Percentiles rank a stretch among this genome's conserved stretches.
Conservation (phyloP, 2,329 filamentous ascomycete species). For the Cladorrhinum sp. region DNA sequence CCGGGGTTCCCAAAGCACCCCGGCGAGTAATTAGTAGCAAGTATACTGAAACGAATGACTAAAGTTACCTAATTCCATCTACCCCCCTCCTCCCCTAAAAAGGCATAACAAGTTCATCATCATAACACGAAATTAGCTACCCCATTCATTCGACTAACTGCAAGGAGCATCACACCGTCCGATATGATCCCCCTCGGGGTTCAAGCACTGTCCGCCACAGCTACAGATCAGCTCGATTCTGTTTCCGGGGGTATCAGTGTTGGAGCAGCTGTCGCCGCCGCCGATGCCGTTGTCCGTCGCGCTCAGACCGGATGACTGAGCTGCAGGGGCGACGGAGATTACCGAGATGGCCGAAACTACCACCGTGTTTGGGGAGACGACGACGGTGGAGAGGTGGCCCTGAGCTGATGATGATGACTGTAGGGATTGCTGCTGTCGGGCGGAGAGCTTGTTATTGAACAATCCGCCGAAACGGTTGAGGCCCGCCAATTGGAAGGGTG, state of each 20-base stretch:
- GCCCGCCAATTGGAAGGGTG: no score
- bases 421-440: not conserved
- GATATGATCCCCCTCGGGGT: conserved; percentile 25
- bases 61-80: not conserved
- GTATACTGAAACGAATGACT: not conserved
- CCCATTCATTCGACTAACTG: no score
- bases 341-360: not conserved
- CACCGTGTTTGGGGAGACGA: not conserved
- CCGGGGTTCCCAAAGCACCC: no score
- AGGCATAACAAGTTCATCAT: no score
- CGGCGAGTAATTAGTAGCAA: no score
- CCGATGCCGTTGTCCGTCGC: conserved; percentile 3
- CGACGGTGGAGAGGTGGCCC: not conserved
- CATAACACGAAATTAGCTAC: no score
- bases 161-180: conserved; percentile 26
- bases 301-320: not conserved
- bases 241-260: conserved; percentile 19
- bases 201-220: conserved; percentile 24
- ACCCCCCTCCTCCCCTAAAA: not conserved
- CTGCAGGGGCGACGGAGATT: not conserved
- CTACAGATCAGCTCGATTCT: conserved; percentile 25
- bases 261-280: conserved; percentile 3
- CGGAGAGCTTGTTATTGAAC: no score
- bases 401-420: not conserved
- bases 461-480: no score